Percentiles rank a stretch among this genome's conserved stretches.
These are phyloP conservation scores for Boechera divaricarpa DNA, from an alignment of 345 rosid genomes.

Conservation along the genomic window DNA sequence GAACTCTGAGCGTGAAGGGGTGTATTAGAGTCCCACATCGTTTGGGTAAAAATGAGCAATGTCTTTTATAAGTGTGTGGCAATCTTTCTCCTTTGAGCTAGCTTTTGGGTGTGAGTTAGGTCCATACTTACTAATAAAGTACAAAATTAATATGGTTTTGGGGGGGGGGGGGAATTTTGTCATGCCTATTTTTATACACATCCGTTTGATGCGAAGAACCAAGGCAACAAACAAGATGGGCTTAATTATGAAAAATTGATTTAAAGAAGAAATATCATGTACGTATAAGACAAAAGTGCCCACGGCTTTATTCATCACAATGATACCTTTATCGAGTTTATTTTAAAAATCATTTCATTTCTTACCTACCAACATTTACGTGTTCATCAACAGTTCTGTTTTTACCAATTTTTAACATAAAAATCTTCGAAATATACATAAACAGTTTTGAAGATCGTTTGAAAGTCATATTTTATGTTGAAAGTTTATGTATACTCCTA, in stretches of 20 bases:
- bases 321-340: not conserved
- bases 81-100: no score
- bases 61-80: no score
- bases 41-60: no score
- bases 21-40: no score
- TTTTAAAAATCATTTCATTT: not conserved
- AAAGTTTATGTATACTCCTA: no score
- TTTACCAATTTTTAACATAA: conserved; percentile 5
- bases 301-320: not conserved
- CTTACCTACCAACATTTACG: conserved; percentile 23
- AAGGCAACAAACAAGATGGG: not conserved
- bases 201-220: not conserved
- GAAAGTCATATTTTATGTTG: not conserved
- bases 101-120: no score
- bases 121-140: no score
- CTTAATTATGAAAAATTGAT: not conserved
- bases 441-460: not conserved
- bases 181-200: not conserved
- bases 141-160: not conserved
- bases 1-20: no score
- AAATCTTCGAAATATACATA: not conserved
- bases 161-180: not conserved
- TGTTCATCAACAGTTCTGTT: conserved; percentile 27
- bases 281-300: conserved; percentile 21
- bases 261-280: not conserved